Base-by-base conservation (phyloP, 2,329 filamentous ascomycete genomes). In the Talaromyces amestolkiae region DNA sequence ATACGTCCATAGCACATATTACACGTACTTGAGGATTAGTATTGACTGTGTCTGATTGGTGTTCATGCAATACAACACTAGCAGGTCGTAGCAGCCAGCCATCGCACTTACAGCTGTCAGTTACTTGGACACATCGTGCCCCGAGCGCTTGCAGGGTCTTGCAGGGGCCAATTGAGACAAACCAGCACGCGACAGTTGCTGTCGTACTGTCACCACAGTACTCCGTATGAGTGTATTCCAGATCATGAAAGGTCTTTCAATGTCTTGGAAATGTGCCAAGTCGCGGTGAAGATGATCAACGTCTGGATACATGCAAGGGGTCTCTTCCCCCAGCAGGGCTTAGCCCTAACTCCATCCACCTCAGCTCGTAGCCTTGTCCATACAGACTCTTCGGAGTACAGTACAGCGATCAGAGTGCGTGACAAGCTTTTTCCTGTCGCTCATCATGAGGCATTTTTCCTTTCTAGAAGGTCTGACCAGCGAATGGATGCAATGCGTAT, bases 381-480 rank as follows among this genome's bases (percentile, higher is more conserved):
- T 3, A 31, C 27, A 7, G 27, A 31, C 27, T 31, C 27, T 31
- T 4, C 27, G 27, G 5, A 31, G 27, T 8, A 31, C 27, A 31
- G 27, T 27, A 27, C 6, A 27, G 3, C 1, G 49, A 31, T 24
- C 4, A 39, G 27, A 37, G 35, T 37, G 3, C 9, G 35, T 11
- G 35, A 54, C 60, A 62, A 62, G 60, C 60, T 62, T 62, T 43
- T 13, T 13, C 60, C 41, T 31, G 33, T 19, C 24, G 59, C 22
- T 39, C 35, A 61, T 61, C 58, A 27, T 62, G 60, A 62, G 60
- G 60, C 47, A 62, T 53, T 61, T 61, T 33, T 49, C 13, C 10
- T 41, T 53, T 49, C 49, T 56, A 56, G 53, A 56, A 56, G 33
- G 10, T 24, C 33, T 33, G 3, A 56, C 13, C 31, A 13, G 33